Percentiles rank a stretch among this genome's conserved stretches.
Evolutionary conservation across 345 rosid genomes (phyloP).

Genomic region (Populus simonii): DNA sequence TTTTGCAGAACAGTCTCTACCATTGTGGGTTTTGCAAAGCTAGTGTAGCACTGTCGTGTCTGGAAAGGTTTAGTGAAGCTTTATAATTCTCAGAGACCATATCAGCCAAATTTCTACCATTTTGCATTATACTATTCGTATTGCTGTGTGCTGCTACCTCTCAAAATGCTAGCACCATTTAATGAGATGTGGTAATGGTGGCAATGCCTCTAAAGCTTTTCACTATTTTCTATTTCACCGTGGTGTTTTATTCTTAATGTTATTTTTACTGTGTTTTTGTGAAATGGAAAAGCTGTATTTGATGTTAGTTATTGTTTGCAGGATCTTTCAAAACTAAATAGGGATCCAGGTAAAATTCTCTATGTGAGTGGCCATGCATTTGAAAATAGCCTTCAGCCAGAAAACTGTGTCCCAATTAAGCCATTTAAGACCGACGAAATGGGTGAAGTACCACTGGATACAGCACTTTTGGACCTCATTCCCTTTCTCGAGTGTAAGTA

Average conservation of each 20-base stretch:
- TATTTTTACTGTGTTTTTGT: neutral
- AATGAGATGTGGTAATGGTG: neutral
- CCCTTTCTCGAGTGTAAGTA: constrained; percentile 94
- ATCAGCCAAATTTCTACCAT: neutral
- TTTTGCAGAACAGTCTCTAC: neutral
- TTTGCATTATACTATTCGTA: neutral
- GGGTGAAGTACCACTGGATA: constrained; percentile 47
- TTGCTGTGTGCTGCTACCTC: neutral
- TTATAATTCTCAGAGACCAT: neutral
- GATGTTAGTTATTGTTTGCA: constrained; percentile 32
- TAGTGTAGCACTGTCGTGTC: neutral
- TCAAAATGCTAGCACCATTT: neutral
- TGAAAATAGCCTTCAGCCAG: constrained; percentile 86
- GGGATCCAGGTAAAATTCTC: constrained; percentile 74
- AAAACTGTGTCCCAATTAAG: constrained; percentile 72
- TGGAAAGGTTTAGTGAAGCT: neutral
- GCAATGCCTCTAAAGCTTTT: neutral
- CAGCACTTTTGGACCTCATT: constrained; percentile 87
- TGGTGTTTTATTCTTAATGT: neutral
- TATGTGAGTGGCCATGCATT: constrained; percentile 82
- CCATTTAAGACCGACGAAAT: constrained; percentile 68
- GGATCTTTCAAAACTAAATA: constrained; percentile 97
- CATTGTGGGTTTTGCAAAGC: neutral
- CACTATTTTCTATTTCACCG: neutral
- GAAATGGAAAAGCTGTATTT: constrained; percentile 5